Evolutionary conservation across 202 grass and related monocot species (phyloP).

Genomic region (Zoysia matrella): DNA sequence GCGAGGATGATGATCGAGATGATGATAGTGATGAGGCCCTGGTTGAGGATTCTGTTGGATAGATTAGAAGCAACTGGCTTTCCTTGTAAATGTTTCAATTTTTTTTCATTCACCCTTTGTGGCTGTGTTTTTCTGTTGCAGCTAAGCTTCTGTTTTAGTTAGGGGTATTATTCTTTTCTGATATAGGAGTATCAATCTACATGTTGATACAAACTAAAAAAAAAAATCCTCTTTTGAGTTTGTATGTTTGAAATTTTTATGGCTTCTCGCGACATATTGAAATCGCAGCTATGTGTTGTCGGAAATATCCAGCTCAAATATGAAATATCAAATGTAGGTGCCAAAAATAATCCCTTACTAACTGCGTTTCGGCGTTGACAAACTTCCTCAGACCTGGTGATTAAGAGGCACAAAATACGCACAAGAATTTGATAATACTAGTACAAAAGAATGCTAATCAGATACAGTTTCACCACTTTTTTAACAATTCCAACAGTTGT

Average conservation of each 20-base stretch:
- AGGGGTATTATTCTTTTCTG: background rate
- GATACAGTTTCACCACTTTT: constrained; percentile 32
- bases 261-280: background rate
- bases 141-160: background rate
- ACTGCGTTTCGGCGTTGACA: too few relatives aligned
- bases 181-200: background rate
- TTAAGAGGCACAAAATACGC: constrained; percentile 8
- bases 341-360: too few relatives aligned
- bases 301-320: background rate
- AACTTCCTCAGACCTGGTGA: too few relatives aligned
- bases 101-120: background rate
- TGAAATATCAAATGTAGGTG: background rate
- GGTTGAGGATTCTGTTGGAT: constrained; percentile 69
- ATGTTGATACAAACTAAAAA: constrained; percentile 7
- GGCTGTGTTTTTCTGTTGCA: constrained; percentile 29
- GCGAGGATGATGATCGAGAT: constrained; percentile 37
- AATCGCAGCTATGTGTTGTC: background rate
- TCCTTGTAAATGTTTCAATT: constrained; percentile 37
- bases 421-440: background rate
- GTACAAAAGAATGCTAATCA: constrained; percentile 48
- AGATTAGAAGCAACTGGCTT: constrained; percentile 22
- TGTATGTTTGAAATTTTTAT: constrained; percentile 1
- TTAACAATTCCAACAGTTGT: constrained; percentile 28
- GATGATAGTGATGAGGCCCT: constrained; percentile 44
- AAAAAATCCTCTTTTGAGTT: constrained; percentile 16